These are phyloP conservation scores for Chaetomium tenue DNA, from an alignment of 495 filamentous ascomycete genomes.

Conservation along the genomic window DNA sequence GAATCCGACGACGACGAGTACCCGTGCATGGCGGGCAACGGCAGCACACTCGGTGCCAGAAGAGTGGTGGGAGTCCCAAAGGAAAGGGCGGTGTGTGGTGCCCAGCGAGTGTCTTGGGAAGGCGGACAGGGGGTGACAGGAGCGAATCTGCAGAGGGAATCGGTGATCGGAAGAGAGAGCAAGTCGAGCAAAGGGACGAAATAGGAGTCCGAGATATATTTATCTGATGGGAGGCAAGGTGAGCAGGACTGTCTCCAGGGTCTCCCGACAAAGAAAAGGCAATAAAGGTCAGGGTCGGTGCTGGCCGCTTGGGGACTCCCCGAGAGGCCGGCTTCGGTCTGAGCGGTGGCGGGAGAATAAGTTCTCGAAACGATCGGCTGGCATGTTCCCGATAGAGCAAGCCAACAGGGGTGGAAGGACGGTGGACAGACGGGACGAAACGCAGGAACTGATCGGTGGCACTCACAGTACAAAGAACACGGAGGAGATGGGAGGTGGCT, in stretches of 20 bases:
- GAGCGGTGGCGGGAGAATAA: slow-evolving; percentile 15
- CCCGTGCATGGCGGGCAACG: slow-evolving; percentile 37
- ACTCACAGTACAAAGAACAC: slow-evolving; percentile 6
- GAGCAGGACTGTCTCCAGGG: slow-evolving; percentile 6
- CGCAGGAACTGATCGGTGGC: slow-evolving; percentile 9
- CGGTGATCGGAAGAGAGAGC: background rate
- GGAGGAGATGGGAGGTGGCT: background rate
- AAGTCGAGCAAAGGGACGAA: background rate
- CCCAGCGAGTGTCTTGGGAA: background rate
- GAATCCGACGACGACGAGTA: slow-evolving; percentile 40
- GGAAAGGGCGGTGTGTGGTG: slow-evolving; percentile 1
- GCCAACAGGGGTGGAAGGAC: background rate
- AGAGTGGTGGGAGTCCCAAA: background rate
- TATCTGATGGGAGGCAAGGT: slow-evolving; percentile 11
- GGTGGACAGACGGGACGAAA: background rate
- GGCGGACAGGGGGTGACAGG: background rate
- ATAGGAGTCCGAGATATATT: background rate
- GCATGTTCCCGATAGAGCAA: slow-evolving; percentile 4
- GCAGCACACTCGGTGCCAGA: slow-evolving; percentile 6
- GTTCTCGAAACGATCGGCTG: slow-evolving; percentile 21
- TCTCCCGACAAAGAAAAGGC: slow-evolving; percentile 12
- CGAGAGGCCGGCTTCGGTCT: slow-evolving; percentile 10
- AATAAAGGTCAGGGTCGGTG: slow-evolving; percentile 7
- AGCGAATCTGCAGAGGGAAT: background rate
- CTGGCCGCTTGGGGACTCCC: background rate